Conservation (phyloP, 495 filamentous ascomycete species). For the Aspergillus ellipticus region DNA sequence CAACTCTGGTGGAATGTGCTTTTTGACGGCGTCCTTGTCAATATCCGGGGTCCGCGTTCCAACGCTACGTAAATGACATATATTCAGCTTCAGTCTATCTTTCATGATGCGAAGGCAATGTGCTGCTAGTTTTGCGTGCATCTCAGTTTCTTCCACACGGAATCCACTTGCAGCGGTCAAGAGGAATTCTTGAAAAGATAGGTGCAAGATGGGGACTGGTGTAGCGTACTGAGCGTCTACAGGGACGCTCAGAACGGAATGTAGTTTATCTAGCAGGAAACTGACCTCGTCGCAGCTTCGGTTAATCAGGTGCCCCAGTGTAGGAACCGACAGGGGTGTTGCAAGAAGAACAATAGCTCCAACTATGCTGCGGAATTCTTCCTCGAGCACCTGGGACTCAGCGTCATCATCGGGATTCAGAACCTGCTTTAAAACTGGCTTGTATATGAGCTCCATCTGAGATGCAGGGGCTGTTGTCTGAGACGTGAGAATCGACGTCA, state of each 20-base stretch:
- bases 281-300: conserved; percentile 2
- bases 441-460: conserved; percentile 26
- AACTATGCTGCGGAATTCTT: conserved; percentile 26
- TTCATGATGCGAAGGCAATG: conserved; percentile 32
- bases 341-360: conserved; percentile 26
- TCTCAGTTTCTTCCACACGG: conserved; percentile 22
- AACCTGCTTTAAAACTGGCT: conserved; percentile 22
- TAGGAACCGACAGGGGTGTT: conserved; percentile 19
- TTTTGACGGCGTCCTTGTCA: conserved; percentile 11
- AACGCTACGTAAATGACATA: conserved; percentile 29
- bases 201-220: conserved; percentile 15
- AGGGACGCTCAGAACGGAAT: conserved; percentile 24
- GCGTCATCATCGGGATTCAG: conserved; percentile 10
- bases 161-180: conserved; percentile 15
- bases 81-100: conserved; percentile 28
- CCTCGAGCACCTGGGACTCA: conserved; percentile 4
- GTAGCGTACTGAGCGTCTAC: conserved; percentile 19
- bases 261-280: conserved; percentile 15
- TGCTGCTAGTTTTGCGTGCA: background rate
- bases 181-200: conserved; percentile 26
- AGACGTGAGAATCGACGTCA: conserved; percentile 15
- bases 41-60: conserved; percentile 21
- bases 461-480: conserved; percentile 1
- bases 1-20: conserved; percentile 25
- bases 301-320: conserved; percentile 12